Percentiles rank a stretch among this genome's conserved stretches.
Evolutionary conservation across 108 stramenopile species (phyloP).

Genomic region (Fistulifera pelliculosa): DNA sequence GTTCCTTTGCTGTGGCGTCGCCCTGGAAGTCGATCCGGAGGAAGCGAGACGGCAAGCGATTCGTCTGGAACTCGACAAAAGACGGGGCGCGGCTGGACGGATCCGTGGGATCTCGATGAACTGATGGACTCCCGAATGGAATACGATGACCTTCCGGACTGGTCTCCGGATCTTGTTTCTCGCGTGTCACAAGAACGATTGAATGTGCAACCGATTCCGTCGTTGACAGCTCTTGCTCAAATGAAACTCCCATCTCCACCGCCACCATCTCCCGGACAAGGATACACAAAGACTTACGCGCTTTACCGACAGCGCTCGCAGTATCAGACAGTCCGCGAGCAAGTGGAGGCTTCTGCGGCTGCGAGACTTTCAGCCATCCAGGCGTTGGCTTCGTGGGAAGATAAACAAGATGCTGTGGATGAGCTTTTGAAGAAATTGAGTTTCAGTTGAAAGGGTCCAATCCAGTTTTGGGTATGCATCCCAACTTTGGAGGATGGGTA

Average conservation of each 20-base stretch:
- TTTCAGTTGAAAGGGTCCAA: conserved; percentile 36
- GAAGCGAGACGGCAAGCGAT: conserved; percentile 29
- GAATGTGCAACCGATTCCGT: conserved; percentile 39
- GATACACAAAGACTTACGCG: conserved; percentile 41
- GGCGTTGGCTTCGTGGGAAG: conserved; percentile 32
- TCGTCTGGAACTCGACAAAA: conserved; percentile 33
- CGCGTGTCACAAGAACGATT: conserved; percentile 63
- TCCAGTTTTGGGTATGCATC: conserved; percentile 44
- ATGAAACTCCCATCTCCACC: conserved; percentile 36
- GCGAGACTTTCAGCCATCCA: conserved; percentile 29
- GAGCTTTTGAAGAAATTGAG: conserved; percentile 63
- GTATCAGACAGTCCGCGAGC: conserved; percentile 18
- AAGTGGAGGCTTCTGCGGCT: conserved; percentile 31
- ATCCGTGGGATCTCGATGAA: conserved; percentile 9
- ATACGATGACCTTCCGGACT: conserved; percentile 59
- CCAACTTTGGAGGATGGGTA: conserved; percentile 50
- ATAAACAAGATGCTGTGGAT: conserved; percentile 66
- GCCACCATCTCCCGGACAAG: conserved; percentile 37
- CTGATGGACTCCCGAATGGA: conserved; percentile 1
- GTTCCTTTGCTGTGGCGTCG: too few relatives aligned
- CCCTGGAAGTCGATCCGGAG: conserved; percentile 6
- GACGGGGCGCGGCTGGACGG: conserved; percentile 40
- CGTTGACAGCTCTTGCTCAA: conserved; percentile 34
- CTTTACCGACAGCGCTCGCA: conserved; percentile 23
- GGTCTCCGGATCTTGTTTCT: conserved; percentile 52